Evolutionary conservation across 1,284 basidiomycete species (phyloP), one percentile per base, ranked within the genome.

Genomic region (Pascua sp.): DNA sequence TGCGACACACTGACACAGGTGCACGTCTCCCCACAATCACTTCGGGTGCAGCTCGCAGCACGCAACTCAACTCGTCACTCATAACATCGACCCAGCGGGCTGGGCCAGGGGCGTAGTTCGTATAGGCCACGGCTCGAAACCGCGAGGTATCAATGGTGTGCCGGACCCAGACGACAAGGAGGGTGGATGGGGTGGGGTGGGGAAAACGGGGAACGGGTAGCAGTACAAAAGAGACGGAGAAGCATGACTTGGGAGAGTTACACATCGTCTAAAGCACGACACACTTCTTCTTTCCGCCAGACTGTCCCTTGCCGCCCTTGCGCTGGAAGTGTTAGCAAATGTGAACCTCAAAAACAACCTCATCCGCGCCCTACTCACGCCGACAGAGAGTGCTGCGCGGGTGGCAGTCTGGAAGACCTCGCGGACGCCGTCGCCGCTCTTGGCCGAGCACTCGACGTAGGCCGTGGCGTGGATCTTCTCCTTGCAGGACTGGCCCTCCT

Each of bases 361-460:
- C 4, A 32, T 32, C 4, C 24, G 24, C 24, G 24, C 24, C 7
- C 24, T 12, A 69, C 73, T 60, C 61, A 77, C 77, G 24, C 24
- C 24, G 24, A 32, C 24, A 61, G 87, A 81, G 49, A 92, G 82
- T 46, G 90, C 90, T 52, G 87, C 86, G 65, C 88, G 84, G 53
- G 90, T 91, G 44, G 91, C 91, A 64, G 87, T 86, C 77, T 93
- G 89, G 83, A 95, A 94, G 43, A 93, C 90, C 77, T 94, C 91
- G 65, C 89, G 84, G 51, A 95, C 91, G 64, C 91, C 91, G 76
- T 90, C 86, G 59, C 91, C 90, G 13, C 86, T 85, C 82, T 89
- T 90, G 75, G 91, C 90, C 57, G 88, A 90, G 78, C 91, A 94
- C 77, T 95, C 91, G 57, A 92, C 85, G 77, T 94, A 95, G n/a